These are phyloP conservation scores for Populus hybrid DNA, from an alignment of 441 rosid genomes.

Conservation along the genomic window DNA sequence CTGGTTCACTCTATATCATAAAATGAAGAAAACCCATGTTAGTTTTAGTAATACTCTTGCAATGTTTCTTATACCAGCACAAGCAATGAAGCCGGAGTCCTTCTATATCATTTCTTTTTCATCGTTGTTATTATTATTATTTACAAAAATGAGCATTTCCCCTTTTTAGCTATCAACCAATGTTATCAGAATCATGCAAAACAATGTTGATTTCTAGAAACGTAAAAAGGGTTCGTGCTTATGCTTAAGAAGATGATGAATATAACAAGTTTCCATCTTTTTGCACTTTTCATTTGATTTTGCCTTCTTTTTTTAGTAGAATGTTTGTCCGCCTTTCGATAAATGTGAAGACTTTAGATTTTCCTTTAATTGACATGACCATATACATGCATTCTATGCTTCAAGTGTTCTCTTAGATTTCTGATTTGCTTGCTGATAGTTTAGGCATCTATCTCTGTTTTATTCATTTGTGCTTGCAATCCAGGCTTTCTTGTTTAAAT, in stretches of 20 bases:
- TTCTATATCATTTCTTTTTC: neutral
- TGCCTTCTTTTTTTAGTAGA: neutral
- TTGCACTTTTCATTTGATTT: neutral
- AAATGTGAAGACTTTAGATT: neutral
- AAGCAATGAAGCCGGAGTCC: neutral
- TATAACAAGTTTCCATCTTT: neutral
- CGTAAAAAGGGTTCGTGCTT: neutral
- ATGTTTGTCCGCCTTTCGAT: neutral
- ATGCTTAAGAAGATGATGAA: neutral
- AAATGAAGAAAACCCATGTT: neutral
- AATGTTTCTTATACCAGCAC: neutral
- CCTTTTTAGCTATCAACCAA: neutral
- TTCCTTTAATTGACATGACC: neutral
- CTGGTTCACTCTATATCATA: neutral
- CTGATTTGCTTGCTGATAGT: neutral
- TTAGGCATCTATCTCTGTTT: neutral
- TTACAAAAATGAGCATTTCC: neutral
- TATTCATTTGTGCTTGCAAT: neutral
- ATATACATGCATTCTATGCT: neutral
- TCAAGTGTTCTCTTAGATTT: neutral
- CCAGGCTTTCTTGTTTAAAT: conserved; percentile 22
- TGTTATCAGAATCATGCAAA: neutral
- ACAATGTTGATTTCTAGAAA: neutral
- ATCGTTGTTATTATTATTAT: neutral
- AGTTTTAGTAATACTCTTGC: neutral